These are phyloP conservation scores for Raphanus sativus DNA, from an alignment of 345 rosid genomes.

Conservation along the genomic window DNA sequence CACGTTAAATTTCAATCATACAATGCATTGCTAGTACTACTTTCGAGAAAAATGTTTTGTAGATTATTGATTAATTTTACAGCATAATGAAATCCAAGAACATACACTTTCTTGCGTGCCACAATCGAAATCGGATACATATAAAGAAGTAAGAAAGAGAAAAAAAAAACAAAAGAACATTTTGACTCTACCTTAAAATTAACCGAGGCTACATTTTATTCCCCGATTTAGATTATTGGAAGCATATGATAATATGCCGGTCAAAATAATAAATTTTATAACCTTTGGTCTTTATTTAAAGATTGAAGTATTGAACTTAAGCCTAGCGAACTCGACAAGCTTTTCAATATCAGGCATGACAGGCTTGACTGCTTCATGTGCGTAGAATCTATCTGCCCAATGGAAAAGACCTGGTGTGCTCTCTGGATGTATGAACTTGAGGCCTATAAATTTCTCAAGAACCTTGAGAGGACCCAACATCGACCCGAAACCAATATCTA, in stretches of 20 bases:
- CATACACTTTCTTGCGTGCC: constrained; percentile 1
- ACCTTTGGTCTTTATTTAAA: constrained; percentile 13
- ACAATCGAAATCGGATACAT: not conserved
- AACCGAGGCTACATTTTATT: constrained; percentile 12
- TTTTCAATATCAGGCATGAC: constrained; percentile 71
- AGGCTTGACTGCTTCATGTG: constrained; percentile 61
- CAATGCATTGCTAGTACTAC: not conserved
- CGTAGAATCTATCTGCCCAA: constrained; percentile 64
- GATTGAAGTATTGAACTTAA: constrained; percentile 34
- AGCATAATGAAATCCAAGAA: not conserved
- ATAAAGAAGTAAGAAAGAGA: not conserved
- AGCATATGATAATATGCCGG: not conserved
- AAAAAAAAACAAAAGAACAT: constrained; percentile 15
- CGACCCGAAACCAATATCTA: constrained; percentile 71
- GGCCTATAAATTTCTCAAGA: constrained; percentile 35
- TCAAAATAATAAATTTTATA: not conserved
- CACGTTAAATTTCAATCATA: not conserved
- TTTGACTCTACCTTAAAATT: not conserved
- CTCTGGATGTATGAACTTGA: constrained; percentile 48
- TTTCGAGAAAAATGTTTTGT: not conserved
- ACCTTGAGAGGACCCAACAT: constrained; percentile 66
- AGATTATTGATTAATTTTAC: not conserved
- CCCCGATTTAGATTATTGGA: constrained; percentile 6
- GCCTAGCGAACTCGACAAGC: constrained; percentile 43
- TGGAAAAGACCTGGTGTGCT: constrained; percentile 53